A percentile compares a stretch with the other conserved stretches of the same genome.
These are phyloP conservation scores for Aspergillus conjunctus DNA, from an alignment of 495 filamentous ascomycete species.

Conservation along the genomic window DNA sequence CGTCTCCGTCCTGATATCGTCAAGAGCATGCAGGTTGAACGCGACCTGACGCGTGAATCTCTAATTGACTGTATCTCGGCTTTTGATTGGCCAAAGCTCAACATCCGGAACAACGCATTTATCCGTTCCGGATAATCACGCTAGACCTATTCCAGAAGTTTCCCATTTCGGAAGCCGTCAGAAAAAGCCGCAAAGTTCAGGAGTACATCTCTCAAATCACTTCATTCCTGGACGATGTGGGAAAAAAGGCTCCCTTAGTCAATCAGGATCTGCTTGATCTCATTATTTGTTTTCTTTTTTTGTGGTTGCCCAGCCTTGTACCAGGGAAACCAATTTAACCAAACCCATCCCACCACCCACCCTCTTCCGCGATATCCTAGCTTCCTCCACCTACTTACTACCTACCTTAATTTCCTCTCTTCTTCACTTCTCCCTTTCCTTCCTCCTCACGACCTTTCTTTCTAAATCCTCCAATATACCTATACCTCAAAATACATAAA, in stretches of 20 bases:
- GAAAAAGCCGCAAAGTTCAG: not conserved
- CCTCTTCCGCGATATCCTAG: too few species aligned
- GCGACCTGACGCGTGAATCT: not conserved
- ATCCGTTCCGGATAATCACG: not conserved
- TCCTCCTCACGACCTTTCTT: not conserved
- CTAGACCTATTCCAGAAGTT: not conserved
- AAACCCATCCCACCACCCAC: too few species aligned
- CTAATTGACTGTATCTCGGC: not conserved
- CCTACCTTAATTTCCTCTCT: not conserved
- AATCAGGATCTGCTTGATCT: not conserved
- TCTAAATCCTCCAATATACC: conserved; percentile 10
- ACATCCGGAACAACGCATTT: not conserved
- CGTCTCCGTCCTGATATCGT: not conserved
- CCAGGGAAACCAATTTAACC: too few species aligned
- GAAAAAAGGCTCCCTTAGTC: not conserved
- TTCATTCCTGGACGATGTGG: not conserved
- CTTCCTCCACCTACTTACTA: too few species aligned
- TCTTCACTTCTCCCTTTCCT: not conserved
- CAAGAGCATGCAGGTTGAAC: not conserved
- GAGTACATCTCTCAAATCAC: not conserved
- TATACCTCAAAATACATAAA: conserved; percentile 6
- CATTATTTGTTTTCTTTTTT: too few species aligned
- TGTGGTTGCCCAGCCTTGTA: too few species aligned
- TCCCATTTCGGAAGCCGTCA: not conserved
- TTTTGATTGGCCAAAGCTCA: not conserved